phyloP scores from a whole-genome alignment of 139 green algal genomes.

The Chlorella vulgaris region DNA sequence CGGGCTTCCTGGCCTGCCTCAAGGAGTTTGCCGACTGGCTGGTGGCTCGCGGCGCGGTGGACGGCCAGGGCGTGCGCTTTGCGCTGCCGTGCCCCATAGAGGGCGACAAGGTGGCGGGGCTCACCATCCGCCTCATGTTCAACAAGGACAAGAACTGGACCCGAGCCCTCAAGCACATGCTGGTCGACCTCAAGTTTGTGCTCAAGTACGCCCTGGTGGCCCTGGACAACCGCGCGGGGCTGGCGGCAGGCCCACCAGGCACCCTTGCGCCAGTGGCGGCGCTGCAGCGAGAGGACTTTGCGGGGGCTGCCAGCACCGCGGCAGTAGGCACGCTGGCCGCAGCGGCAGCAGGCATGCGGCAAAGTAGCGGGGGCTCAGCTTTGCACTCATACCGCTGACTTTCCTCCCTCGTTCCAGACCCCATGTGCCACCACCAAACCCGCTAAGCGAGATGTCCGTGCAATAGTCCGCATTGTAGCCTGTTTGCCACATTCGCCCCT shows the following conservation, averaged over 20 bases:
- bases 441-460: too few species aligned
- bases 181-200: constrained; percentile 70
- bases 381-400: too few species aligned
- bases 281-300: constrained; percentile 1
- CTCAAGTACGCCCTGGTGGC: background rate
- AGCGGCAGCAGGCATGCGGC: background rate
- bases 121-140: constrained; percentile 82
- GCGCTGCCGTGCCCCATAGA: constrained; percentile 88
- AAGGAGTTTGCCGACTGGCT: constrained; percentile 85
- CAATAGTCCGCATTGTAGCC: too few species aligned
- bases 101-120: constrained; percentile 81
- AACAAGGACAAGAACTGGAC: constrained; percentile 93
- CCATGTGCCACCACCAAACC: too few species aligned
- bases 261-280: background rate
- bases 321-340: too few species aligned
- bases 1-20: constrained; percentile 19
- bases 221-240: background rate
- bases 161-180: constrained; percentile 93
- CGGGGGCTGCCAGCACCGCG: background rate
- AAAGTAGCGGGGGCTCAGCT: too few species aligned
- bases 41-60: background rate
- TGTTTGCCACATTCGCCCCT: too few species aligned
- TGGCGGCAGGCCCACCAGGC: background rate
- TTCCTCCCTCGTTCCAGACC: too few species aligned
- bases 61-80: constrained; percentile 59